phyloP scores from a whole-genome alignment of 228 moss, liverwort and hornwort species.

The Sphagnum magellanicum region DNA sequence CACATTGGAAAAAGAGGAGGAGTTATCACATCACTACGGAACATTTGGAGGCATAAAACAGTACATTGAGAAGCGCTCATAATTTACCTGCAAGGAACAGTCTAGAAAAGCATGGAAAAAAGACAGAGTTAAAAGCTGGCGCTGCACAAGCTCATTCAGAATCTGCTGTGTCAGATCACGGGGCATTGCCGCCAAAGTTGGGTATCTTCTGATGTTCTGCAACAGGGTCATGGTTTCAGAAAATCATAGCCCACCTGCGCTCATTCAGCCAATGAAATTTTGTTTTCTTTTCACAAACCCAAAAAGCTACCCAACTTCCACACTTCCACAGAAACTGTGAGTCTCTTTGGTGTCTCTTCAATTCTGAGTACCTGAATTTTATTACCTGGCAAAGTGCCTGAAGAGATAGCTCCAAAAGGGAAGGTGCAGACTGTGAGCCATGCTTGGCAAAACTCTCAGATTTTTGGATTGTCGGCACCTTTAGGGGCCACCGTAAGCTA shows the following conservation, averaged over 20 bases:
- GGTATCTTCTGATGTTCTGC: constrained; percentile 59
- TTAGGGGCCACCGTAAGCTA: constrained; percentile 91
- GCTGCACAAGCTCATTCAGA: constrained; percentile 75
- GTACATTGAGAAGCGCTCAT: neutral
- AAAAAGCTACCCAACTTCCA: neutral
- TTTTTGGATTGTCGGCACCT: constrained; percentile 36
- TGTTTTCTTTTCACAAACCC: neutral
- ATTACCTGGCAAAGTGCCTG: constrained; percentile 62
- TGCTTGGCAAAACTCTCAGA: constrained; percentile 16
- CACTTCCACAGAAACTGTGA: neutral
- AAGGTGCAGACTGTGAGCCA: constrained; percentile 15
- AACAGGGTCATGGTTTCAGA: neutral
- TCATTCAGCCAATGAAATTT: neutral
- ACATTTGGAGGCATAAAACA: neutral
- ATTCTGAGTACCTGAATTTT: neutral
- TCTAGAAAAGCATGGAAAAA: constrained; percentile 57
- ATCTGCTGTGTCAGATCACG: constrained; percentile 84
- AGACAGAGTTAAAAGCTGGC: constrained; percentile 51
- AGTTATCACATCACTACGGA: neutral
- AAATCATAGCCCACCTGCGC: neutral
- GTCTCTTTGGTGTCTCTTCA: neutral
- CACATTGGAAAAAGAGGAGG: neutral
- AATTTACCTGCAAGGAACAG: constrained; percentile 73
- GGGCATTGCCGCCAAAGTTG: constrained; percentile 59
- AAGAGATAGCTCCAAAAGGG: constrained; percentile 71